Evolutionary conservation across 805 yeast genomes (phyloP).

Genomic region (Candida stauntonica): DNA sequence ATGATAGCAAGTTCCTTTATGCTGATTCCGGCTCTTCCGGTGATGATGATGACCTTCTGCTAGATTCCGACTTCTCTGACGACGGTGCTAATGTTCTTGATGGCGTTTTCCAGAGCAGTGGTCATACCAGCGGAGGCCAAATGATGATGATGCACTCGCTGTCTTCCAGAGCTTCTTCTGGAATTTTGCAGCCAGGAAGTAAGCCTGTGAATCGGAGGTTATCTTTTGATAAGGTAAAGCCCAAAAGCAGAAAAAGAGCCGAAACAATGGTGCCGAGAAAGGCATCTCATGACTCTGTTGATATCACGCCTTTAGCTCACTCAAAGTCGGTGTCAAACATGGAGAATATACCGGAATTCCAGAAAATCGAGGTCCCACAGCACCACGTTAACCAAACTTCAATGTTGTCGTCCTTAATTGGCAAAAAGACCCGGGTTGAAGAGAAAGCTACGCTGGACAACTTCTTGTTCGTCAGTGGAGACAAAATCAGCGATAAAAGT

Average conservation of each 20-base stretch:
- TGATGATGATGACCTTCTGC: conserved; percentile 27
- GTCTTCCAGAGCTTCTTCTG: conserved; percentile 18
- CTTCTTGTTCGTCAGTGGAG: conserved; percentile 35
- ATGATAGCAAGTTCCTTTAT: conserved; percentile 16
- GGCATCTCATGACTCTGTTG: neutral
- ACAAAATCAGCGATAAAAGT: conserved; percentile 19
- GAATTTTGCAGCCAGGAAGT: conserved; percentile 12
- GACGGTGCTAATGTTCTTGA: conserved; percentile 39
- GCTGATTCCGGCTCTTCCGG: conserved; percentile 27
- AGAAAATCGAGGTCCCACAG: conserved; percentile 2
- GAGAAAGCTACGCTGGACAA: conserved; percentile 40
- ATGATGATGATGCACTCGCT: conserved; percentile 4
- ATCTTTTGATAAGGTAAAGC: conserved; percentile 21
- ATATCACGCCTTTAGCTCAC: neutral
- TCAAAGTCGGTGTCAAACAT: conserved; percentile 5
- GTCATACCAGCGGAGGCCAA: conserved; percentile 6
- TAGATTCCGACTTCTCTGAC: conserved; percentile 33
- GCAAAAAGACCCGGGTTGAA: conserved; percentile 26
- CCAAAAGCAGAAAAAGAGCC: conserved; percentile 14
- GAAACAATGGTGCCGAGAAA: conserved; percentile 12
- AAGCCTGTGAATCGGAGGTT: conserved; percentile 14
- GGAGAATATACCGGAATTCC: conserved; percentile 1
- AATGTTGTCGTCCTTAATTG: conserved; percentile 41
- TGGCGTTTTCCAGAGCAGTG: conserved; percentile 34
- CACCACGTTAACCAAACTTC: conserved; percentile 23